Evolutionary conservation across 306 rosid species (phyloP), one percentile per base, ranked within the genome.

Genomic region (Carpinus fangiana): DNA sequence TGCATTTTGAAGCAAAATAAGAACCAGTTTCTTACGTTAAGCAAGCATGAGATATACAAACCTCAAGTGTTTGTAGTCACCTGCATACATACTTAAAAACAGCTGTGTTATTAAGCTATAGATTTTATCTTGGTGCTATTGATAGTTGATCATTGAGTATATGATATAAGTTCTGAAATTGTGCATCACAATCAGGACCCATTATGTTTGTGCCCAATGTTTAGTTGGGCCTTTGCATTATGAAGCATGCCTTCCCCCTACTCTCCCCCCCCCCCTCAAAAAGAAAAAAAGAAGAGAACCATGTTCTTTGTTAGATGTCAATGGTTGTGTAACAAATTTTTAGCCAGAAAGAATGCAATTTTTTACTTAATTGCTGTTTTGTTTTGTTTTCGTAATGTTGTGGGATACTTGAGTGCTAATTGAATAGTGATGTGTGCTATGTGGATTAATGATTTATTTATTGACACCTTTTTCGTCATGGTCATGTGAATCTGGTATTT

Each of bases 21-120:
- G n/a, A 51, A 76, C 13, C 5, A 52, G 28, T 73, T n/a, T 48
- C 55, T 51, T 6, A 75, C 34, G 71, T 20, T 46, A 76, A 82
- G 76, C 71, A 71, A 48, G 76, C 73, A 38, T 67, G 18, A 50
- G 66, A 81, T 56, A 61, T 36, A 57, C 88, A 76, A 82, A 94
- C 97, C 94, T 94, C 77, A 89, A 62, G 80, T 94, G 92, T 76
- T 94, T 94, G 90, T 90, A 87, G 73, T 94, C 98, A 80, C 90
- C 97, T 93, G 88, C 69, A 88, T 50, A n/a, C n/a, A n/a, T n/a
- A n/a, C n/a, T n/a, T n/a, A n/a, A n/a, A n/a, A n/a, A n/a, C n/a
- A n/a, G n/a, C n/a, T n/a, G n/a, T n/a, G n/a, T n/a, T n/a, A n/a
- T n/a, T n/a, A n/a, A n/a, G n/a, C n/a, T n/a, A n/a, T n/a, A n/a